These are phyloP conservation scores for Solanum phureja DNA, from an alignment of 257 asterid species.

Conservation along the genomic window DNA sequence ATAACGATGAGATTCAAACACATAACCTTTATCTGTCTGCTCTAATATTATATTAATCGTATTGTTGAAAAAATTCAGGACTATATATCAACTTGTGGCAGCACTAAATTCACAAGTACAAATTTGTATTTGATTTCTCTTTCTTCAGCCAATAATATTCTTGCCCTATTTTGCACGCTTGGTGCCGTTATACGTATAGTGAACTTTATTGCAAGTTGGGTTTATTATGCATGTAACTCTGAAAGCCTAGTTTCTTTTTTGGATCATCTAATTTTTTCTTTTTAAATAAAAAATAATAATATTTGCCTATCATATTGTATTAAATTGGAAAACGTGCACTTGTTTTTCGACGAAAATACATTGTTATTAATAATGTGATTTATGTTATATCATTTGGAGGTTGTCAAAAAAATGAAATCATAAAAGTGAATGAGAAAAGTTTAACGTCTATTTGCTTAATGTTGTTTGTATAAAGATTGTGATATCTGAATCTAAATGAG, in stretches of 20 bases:
- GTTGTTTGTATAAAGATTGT: neutral
- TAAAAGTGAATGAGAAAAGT: neutral
- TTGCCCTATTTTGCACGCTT: conserved; percentile 2
- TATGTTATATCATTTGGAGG: neutral
- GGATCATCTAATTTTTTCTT: neutral
- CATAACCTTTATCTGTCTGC: neutral
- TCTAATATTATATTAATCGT: neutral
- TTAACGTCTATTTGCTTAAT: neutral
- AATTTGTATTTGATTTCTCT: neutral
- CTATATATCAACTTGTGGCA: neutral
- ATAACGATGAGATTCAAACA: neutral
- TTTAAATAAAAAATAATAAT: neutral
- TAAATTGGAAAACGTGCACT: neutral
- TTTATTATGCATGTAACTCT: neutral
- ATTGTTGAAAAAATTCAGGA: neutral
- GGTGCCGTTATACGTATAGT: neutral
- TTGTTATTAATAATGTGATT: neutral
- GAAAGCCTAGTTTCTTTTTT: neutral
- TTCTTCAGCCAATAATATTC: neutral
- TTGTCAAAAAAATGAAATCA: neutral
- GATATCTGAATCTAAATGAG: neutral
- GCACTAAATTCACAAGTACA: neutral
- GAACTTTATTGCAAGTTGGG: neutral
- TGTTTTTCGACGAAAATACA: neutral
- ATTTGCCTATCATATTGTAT: neutral